Percentiles rank a stretch among this genome's conserved stretches.
Evolutionary conservation across 208 protist species (phyloP).

Genomic region (Phytomonas francai): DNA sequence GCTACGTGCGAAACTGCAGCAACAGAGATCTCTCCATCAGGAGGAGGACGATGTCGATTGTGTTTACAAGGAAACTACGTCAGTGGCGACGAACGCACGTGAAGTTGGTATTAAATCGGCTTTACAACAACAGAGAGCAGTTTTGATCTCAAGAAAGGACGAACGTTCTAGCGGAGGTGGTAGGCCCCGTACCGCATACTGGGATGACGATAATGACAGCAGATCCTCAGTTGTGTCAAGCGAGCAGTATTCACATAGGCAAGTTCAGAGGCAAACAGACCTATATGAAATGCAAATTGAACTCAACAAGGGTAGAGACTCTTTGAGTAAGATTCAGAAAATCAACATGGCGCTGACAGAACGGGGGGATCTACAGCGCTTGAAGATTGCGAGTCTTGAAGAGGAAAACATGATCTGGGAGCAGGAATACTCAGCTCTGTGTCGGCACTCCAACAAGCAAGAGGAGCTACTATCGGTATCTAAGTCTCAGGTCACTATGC

Average conservation of each 20-base stretch:
- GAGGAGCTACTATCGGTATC: conserved; percentile 1
- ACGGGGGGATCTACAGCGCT: conserved; percentile 17
- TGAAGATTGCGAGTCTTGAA: conserved; percentile 18
- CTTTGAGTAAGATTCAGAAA: neutral
- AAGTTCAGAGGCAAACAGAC: neutral
- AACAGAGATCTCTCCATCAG: conserved; percentile 3
- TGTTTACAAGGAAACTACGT: neutral
- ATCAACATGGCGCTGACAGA: neutral
- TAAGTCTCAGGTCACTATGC: neutral
- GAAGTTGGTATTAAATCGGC: conserved; percentile 2
- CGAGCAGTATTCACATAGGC: neutral
- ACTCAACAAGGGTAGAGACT: neutral
- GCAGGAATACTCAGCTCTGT: conserved; percentile 31
- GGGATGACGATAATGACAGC: neutral
- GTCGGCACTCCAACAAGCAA: conserved; percentile 21
- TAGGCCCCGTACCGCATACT: neutral
- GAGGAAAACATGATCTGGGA: conserved; percentile 73
- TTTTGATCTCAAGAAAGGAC: neutral
- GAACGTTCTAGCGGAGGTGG: neutral
- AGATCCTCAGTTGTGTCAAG: neutral
- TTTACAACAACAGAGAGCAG: neutral
- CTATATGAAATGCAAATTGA: neutral
- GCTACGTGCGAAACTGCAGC: conserved; percentile 21
- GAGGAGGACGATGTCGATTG: neutral
- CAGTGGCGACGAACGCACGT: neutral